Percentiles rank a stretch among this genome's conserved stretches.
Evolutionary conservation across 805 yeast genomes (phyloP).

Genomic region (Schwanniomyces pseudopolymorphus): DNA sequence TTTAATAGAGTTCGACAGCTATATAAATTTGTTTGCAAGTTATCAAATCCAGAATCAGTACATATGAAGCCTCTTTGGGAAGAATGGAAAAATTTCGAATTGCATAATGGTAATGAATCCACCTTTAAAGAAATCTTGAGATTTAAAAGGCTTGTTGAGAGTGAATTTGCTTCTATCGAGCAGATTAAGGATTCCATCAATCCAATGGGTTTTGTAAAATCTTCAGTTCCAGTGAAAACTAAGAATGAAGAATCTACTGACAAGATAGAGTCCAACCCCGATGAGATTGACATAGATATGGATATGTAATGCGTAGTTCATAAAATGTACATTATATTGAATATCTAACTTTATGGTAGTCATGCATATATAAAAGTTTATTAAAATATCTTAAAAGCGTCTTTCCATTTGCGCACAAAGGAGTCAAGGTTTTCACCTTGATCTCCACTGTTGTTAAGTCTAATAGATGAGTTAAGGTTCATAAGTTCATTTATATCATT

Average conservation of each 20-base stretch:
- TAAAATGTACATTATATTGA: background rate
- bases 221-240: slow-evolving; percentile 14
- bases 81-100: slow-evolving; percentile 73
- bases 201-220: slow-evolving; percentile 52
- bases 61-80: slow-evolving; percentile 46
- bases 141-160: slow-evolving; percentile 45
- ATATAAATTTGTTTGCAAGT: slow-evolving; percentile 37
- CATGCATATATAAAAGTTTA: background rate
- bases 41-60: slow-evolving; percentile 20
- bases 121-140: slow-evolving; percentile 74
- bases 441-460: slow-evolving; percentile 35
- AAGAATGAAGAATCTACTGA: background rate
- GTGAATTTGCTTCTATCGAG: slow-evolving; percentile 16
- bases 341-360: background rate
- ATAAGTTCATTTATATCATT: slow-evolving; percentile 33
- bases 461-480: slow-evolving; percentile 33
- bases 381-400: slow-evolving; percentile 23
- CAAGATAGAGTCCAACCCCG: slow-evolving; percentile 45
- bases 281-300: slow-evolving; percentile 61
- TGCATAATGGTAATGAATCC: slow-evolving; percentile 65
- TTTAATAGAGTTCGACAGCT: slow-evolving; percentile 64
- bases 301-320: slow-evolving; percentile 17
- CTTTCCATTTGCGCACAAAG: slow-evolving; percentile 40
- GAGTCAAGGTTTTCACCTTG: slow-evolving; percentile 32
- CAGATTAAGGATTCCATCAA: slow-evolving; percentile 16